Base-by-base conservation (phyloP, 257 asterid genomes). In the Buddleja alternifolia region DNA sequence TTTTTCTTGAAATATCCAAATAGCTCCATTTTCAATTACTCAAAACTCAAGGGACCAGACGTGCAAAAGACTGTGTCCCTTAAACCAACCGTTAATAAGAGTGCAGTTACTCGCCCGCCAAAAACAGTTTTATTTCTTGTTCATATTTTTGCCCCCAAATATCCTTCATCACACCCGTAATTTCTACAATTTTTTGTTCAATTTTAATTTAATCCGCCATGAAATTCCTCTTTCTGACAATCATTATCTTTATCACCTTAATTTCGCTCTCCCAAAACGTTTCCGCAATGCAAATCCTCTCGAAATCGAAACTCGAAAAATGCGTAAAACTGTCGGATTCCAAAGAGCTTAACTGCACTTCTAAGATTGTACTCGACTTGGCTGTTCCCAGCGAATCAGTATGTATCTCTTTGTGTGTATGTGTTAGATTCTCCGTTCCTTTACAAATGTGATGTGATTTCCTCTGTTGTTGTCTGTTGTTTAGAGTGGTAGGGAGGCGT, bases 351-450 rank as follows among this genome's bases (percentile, higher is more conserved):
- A 86, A 90, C 75, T 93, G 99, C 81, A 82, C 89, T 48, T 55
- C 86, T 51, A 91, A 94, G 63, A 85, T 91, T 51, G 60, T 94
- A 40, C 80, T 94, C 60, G 75, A 91, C 75, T 73, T 94, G 77
- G 93, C 97, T n/a, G 92, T 94, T 44, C 99, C 99, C 8, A 86
- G 92, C 23, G 98, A 86, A 82, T 83, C 97, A 23, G 97, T 87
- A 80, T 19, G 78, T 57, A 6, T 56, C 16, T n/a, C n/a, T n/a
- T n/a, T n/a, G n/a, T n/a, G n/a, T n/a, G n/a, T 29, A 10, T 1
- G 58, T 2, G 8, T 1, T 1, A 4, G 6, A 7, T 50, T 60
- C 12, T 17, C 11, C 4, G 9, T 37, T 57, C 34, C 9, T 51
- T 36, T 53, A n/a, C n/a, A 57, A 20, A 8, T n/a, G 8, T 12